Conservation (phyloP, 2,329 filamentous ascomycete genomes). For the Penicillium sp. region DNA sequence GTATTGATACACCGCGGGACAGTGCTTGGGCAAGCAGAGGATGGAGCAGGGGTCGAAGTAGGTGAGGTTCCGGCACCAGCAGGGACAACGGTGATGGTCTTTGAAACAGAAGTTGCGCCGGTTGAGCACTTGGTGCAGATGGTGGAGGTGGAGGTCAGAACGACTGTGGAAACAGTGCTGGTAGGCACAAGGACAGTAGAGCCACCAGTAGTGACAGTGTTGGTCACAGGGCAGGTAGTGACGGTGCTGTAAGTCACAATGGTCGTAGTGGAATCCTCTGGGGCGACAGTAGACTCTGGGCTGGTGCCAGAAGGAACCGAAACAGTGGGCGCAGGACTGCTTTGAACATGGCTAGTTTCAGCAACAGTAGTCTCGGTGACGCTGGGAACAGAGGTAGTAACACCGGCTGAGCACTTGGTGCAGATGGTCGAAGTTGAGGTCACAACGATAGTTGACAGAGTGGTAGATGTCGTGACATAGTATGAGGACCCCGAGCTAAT, state of each 20-base stretch:
- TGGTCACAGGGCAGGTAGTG: slow-evolving; percentile 33
- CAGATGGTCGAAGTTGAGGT: slow-evolving; percentile 9
- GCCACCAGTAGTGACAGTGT: slow-evolving; percentile 41
- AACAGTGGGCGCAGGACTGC: slow-evolving; percentile 14
- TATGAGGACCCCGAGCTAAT: slow-evolving; percentile 46
- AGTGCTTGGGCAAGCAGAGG: slow-evolving; percentile 56
- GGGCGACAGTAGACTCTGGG: slow-evolving; percentile 1
- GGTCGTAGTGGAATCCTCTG: slow-evolving; percentile 22
- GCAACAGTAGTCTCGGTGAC: background rate
- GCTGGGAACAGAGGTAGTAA: slow-evolving; percentile 4
- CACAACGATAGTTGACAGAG: slow-evolving; percentile 47
- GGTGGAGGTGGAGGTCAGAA: slow-evolving; percentile 16
- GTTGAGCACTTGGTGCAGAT: slow-evolving; percentile 12
- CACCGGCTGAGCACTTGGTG: slow-evolving; percentile 5
- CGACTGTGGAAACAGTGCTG: slow-evolving; percentile 54
- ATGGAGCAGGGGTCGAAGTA: slow-evolving; percentile 24
- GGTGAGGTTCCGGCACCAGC: slow-evolving; percentile 27
- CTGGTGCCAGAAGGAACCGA: slow-evolving; percentile 4
- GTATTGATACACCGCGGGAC: slow-evolving; percentile 90
- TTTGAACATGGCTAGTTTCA: background rate
- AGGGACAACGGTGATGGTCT: slow-evolving; percentile 2
- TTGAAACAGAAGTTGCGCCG: background rate
- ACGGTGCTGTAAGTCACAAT: slow-evolving; percentile 29
- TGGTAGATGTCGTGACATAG: slow-evolving; percentile 52
- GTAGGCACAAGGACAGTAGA: slow-evolving; percentile 51